A percentile compares a stretch with the other conserved stretches of the same genome.
Evolutionary conservation across 2,329 filamentous ascomycete genomes (phyloP).

Genomic region (Cytospora piceicola): DNA sequence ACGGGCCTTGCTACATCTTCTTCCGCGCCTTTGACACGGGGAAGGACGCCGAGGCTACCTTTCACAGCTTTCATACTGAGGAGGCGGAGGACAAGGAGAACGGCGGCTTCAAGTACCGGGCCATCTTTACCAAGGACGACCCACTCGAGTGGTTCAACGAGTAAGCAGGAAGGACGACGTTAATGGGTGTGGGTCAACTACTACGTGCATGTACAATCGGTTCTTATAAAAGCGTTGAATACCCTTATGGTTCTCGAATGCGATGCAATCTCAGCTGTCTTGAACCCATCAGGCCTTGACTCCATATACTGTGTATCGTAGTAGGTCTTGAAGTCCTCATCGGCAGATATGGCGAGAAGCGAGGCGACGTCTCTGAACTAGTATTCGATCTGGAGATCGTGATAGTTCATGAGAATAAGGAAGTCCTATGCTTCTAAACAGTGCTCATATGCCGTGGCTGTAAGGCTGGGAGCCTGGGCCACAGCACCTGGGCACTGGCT

Average conservation of each 20-base stretch:
- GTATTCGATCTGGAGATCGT: constrained; percentile 7
- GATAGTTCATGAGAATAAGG: constrained; percentile 6
- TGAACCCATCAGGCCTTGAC: not conserved
- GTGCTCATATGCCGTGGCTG: not conserved
- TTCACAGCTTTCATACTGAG: constrained; percentile 55
- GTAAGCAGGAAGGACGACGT: constrained; percentile 32
- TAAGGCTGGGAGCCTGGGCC: no score
- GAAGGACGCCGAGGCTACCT: constrained; percentile 42
- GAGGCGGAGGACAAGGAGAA: constrained; percentile 46
- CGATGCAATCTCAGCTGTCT: not conserved
- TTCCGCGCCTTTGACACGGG: constrained; percentile 53
- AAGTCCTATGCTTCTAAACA: constrained; percentile 2
- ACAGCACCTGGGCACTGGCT: no score
- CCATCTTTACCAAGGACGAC: constrained; percentile 52
- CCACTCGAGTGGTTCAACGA: constrained; percentile 59
- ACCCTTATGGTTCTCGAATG: not conserved
- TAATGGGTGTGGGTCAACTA: not conserved
- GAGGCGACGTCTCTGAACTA: not conserved
- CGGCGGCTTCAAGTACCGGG: constrained; percentile 49
- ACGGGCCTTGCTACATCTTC: constrained; percentile 49
- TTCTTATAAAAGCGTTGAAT: not conserved
- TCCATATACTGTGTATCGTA: not conserved
- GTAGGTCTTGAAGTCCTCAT: not conserved
- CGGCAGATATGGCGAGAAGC: not conserved
- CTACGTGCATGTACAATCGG: not conserved